Conservation (phyloP, 148 eudicot species). For the Rheum nobile region DNA sequence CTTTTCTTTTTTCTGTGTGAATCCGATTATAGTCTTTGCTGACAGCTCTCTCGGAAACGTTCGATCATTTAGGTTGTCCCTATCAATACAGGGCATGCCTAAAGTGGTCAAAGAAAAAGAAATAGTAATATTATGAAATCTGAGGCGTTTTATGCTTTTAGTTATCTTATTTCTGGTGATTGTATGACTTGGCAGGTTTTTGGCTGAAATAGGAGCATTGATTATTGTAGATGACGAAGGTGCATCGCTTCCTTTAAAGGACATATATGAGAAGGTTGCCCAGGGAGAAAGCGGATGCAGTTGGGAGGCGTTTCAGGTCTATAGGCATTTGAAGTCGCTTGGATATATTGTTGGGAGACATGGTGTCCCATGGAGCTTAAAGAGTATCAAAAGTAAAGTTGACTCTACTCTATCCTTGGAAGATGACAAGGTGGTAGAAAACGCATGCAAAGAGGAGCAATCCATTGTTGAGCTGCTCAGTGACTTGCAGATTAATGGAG, state of each 20-base stretch:
- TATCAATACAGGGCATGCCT: not conserved
- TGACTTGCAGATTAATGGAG: slow-evolving; percentile 37
- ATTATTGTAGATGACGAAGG: slow-evolving; percentile 37
- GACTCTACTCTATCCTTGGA: slow-evolving; percentile 14
- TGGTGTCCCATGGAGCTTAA: slow-evolving; percentile 54
- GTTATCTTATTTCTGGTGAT: slow-evolving; percentile 3
- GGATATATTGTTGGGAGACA: slow-evolving; percentile 78
- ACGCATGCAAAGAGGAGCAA: slow-evolving; percentile 12
- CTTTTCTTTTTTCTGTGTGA: too few species aligned
- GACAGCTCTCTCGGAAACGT: too few species aligned
- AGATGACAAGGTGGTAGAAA: not conserved
- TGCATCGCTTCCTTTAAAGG: slow-evolving; percentile 26
- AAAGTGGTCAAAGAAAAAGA: not conserved
- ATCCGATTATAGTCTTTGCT: too few species aligned
- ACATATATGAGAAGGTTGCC: slow-evolving; percentile 56
- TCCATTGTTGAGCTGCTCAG: slow-evolving; percentile 27
- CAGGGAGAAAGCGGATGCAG: slow-evolving; percentile 39
- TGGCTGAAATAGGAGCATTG: slow-evolving; percentile 74
- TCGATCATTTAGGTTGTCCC: too few species aligned
- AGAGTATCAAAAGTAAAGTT: slow-evolving; percentile 21
- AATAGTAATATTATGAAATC: not conserved
- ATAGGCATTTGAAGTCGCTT: slow-evolving; percentile 63
- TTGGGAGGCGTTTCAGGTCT: slow-evolving; percentile 77
- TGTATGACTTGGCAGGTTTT: slow-evolving; percentile 35
- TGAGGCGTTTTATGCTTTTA: not conserved